Percentiles rank a stretch among this genome's conserved stretches.
phyloP scores from a whole-genome alignment of 805 yeast genomes.

The Soucietia sequanensis region DNA sequence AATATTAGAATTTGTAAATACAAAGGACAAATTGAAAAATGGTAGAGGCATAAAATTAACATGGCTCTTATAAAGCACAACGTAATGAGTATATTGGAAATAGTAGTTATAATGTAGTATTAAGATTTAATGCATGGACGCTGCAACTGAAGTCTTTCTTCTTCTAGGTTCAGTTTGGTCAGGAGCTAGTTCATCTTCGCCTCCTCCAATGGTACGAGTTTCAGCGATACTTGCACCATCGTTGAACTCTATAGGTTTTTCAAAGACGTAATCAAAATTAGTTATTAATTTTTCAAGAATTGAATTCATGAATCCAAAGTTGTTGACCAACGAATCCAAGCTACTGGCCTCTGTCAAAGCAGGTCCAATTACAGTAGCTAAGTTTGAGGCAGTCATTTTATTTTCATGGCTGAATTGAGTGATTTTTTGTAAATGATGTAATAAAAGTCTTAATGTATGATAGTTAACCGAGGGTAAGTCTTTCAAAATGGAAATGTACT shows the following conservation, averaged over 20 bases:
- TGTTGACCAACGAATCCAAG: conserved; percentile 45
- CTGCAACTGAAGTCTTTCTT: neutral
- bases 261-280: conserved; percentile 41
- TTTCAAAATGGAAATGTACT: conserved; percentile 30
- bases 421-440: conserved; percentile 68
- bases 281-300: conserved; percentile 50
- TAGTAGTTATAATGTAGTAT: too few relatives aligned
- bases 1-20: too few relatives aligned
- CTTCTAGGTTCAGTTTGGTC: neutral
- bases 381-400: conserved; percentile 84
- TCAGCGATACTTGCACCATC: neutral
- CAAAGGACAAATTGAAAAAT: too few relatives aligned
- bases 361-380: conserved; percentile 85
- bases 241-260: too few relatives aligned
- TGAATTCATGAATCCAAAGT: conserved; percentile 55
- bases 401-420: conserved; percentile 65
- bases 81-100: too few relatives aligned
- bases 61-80: too few relatives aligned
- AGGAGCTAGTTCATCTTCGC: too few relatives aligned
- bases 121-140: too few relatives aligned
- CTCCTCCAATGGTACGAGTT: neutral
- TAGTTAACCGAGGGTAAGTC: conserved; percentile 65
- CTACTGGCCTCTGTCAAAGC: conserved; percentile 56
- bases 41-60: too few relatives aligned
- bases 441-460: conserved; percentile 62